phyloP scores from a whole-genome alignment of 768 basidiomycete genomes.

The Auriscalpium microsporum region DNA sequence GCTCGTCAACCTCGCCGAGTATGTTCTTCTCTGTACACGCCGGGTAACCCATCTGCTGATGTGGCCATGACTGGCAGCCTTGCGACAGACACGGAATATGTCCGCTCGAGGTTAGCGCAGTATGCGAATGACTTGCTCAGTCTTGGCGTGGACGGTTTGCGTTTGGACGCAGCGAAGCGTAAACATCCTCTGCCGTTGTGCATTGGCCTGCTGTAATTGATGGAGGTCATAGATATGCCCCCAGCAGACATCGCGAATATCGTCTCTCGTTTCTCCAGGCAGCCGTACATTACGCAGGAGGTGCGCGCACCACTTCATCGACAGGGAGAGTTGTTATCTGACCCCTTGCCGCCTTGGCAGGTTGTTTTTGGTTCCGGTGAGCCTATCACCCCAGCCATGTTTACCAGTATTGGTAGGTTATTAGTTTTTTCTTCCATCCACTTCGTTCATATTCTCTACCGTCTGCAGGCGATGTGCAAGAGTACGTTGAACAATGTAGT shows the following conservation, averaged over 20 bases:
- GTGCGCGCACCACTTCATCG: conserved; percentile 6
- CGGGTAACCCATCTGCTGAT: background rate
- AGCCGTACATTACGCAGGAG: conserved; percentile 59
- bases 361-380: conserved; percentile 39
- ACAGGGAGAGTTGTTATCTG: background rate
- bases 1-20: conserved; percentile 33
- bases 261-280: conserved; percentile 29
- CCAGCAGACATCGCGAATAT: conserved; percentile 49
- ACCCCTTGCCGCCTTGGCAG: background rate
- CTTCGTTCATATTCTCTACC: background rate
- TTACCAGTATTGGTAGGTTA: conserved; percentile 34
- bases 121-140: conserved; percentile 56
- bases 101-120: conserved; percentile 40
- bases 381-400: conserved; percentile 47
- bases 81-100: conserved; percentile 54
- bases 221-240: conserved; percentile 40
- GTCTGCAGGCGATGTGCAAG: conserved; percentile 49
- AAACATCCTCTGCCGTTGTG: conserved; percentile 4
- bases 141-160: conserved; percentile 54
- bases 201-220: background rate
- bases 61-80: conserved; percentile 30
- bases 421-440: background rate
- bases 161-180: conserved; percentile 63
- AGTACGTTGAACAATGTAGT: conserved; percentile 26
- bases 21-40: conserved; percentile 3